A percentile compares a stretch with the other conserved stretches of the same genome.
Conservation (phyloP, 352 stramenopile genomes). For the Phytophthora podocarpi region DNA sequence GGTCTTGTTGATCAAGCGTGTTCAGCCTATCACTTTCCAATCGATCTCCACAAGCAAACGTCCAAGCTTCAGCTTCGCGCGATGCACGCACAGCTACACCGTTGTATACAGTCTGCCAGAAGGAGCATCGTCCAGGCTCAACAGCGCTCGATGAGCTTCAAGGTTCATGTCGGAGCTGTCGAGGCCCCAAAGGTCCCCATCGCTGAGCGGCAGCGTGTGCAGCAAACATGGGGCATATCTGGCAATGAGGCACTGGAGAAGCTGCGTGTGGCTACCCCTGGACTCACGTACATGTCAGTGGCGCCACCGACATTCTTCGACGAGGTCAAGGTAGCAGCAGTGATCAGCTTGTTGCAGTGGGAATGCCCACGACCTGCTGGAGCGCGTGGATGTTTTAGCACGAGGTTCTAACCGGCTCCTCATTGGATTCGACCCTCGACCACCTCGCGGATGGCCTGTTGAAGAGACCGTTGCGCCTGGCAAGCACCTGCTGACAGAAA, state of each 20-base stretch:
- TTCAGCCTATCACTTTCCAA: constrained; percentile 17
- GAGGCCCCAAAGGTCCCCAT: constrained; percentile 19
- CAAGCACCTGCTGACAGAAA: constrained; percentile 30
- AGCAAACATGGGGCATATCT: constrained; percentile 44
- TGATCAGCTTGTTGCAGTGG: constrained; percentile 27
- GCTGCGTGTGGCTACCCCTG: constrained; percentile 33
- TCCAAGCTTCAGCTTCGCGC: background rate
- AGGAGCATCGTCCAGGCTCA: constrained; percentile 5
- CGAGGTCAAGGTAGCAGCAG: constrained; percentile 19
- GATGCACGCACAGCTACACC: constrained; percentile 18
- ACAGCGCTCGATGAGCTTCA: constrained; percentile 29
- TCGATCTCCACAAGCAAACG: background rate
- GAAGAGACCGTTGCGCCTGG: constrained; percentile 9
- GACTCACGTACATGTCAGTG: constrained; percentile 45
- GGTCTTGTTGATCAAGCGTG: background rate
- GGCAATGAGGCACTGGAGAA: constrained; percentile 25
- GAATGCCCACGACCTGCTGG: constrained; percentile 14
- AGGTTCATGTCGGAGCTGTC: constrained; percentile 17
- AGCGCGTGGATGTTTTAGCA: constrained; percentile 19
- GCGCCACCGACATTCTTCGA: constrained; percentile 33
- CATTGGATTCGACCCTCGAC: constrained; percentile 26
- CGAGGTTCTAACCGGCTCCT: constrained; percentile 21
- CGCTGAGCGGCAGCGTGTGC: constrained; percentile 18
- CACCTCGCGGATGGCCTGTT: constrained; percentile 23
- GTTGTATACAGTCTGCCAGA: constrained; percentile 1